Base-by-base conservation (phyloP, 805 yeast genomes). In the Tetrapisispora taiwanensis region DNA sequence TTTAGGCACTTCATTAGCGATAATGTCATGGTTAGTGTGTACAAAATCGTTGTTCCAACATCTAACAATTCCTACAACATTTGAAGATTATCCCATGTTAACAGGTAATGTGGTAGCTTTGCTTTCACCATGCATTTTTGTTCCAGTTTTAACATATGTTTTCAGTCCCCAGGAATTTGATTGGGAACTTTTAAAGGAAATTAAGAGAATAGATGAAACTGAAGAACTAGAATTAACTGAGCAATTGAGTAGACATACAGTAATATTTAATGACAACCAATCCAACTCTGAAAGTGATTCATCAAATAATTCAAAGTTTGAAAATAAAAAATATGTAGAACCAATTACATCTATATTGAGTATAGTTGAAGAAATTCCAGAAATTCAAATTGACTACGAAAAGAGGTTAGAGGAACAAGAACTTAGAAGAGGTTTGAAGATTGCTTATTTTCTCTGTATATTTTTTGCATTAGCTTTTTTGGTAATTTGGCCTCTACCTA, bases 401-500 rank as follows among this genome's bases (percentile, higher is more conserved):
- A 47, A 63, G n/a, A 71, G 66, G n/a, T 71, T 66, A 31, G 94
- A 84, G 49, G 68, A 72, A 41, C 67, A 56, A 7, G 60, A 69
- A 9, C 71, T 87, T 49, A 62, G 64, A 41, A 73, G 66, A 53
- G 79, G 85, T 7, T 73, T 84, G 40, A 79, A 74, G 52, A 65
- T 67, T 34, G 92, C 89, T 1, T 74, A 76, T 31, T 66, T 66
- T 43, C 66, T 84, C 34, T 82, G 89, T 59, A 62, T 75, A 2
- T 65, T 74, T 36, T 70, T 85, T 52, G 78, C 86, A 6, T 52
- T 85, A 8, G 70, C 81, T 39, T 66, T 87, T 41, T 65, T 87
- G 28, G 73, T 88, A 22, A 56, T 87, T 27, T 86, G 94, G 92
- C 96, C 96, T 55, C 84, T 87, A 87, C 95, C 96, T 51, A 81